Conservation (phyloP, 1,284 basidiomycete species). For the Gymnopus androsaceus region DNA sequence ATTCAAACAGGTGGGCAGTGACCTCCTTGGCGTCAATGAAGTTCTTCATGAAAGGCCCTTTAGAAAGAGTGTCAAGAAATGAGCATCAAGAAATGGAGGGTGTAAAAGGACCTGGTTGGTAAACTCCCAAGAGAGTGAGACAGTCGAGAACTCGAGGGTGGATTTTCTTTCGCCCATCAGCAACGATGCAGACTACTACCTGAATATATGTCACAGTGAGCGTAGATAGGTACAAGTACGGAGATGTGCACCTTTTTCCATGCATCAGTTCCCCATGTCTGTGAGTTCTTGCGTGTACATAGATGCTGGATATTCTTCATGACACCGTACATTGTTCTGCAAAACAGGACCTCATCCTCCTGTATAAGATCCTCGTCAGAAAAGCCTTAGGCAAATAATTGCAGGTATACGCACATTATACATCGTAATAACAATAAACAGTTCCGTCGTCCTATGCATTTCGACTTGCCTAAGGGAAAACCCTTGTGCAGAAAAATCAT, state of each 20-base stretch:
- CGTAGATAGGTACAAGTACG: conserved; percentile 1
- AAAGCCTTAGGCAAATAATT: not conserved
- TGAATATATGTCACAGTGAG: conserved; percentile 30
- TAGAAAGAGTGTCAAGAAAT: too few relatives aligned
- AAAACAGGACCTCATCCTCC: conserved; percentile 95
- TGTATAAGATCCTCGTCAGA: conserved; percentile 35
- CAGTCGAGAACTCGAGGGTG: conserved; percentile 95
- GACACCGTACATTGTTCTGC: conserved; percentile 92
- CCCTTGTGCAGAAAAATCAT: conserved; percentile 84
- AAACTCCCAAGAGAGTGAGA: conserved; percentile 78
- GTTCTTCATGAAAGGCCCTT: conserved; percentile 92
- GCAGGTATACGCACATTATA: conserved; percentile 83
- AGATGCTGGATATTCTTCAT: conserved; percentile 92
- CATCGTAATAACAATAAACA: conserved; percentile 97
- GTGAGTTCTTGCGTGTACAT: conserved; percentile 90
- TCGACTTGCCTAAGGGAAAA: conserved; percentile 88
- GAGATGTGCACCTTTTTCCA: conserved; percentile 84
- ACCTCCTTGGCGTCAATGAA: conserved; percentile 86
- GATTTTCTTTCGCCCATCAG: conserved; percentile 90
- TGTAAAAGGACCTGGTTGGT: conserved; percentile 63
- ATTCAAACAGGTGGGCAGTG: conserved; percentile 94
- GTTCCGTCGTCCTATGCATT: conserved; percentile 80
- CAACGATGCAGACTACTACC: conserved; percentile 95
- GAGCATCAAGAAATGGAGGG: too few relatives aligned
- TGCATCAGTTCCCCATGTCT: conserved; percentile 94